phyloP scores from a whole-genome alignment of 176 grass and related monocot species.

The Oryza rufipogon region DNA sequence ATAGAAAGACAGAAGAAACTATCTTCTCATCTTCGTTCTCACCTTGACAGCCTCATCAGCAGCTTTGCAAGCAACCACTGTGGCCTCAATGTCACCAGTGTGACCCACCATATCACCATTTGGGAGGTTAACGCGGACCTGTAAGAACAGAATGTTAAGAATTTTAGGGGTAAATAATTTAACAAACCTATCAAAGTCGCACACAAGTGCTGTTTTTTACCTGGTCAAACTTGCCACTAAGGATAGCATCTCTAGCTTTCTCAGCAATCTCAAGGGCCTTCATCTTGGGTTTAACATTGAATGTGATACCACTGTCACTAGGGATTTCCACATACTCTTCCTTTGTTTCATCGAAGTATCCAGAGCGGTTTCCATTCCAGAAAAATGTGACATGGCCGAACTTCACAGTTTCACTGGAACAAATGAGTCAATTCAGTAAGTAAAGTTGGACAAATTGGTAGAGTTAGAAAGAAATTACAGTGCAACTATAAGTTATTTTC shows the following conservation, averaged over 20 bases:
- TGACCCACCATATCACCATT: slow-evolving; percentile 99
- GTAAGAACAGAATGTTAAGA: slow-evolving; percentile 24
- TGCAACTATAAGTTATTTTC: neutral
- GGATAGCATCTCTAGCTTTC: slow-evolving; percentile 82
- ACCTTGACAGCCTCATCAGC: slow-evolving; percentile 98
- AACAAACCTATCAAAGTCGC: neutral
- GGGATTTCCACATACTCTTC: slow-evolving; percentile 96
- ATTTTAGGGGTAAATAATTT: neutral
- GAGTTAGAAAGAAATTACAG: neutral
- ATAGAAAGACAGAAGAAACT: neutral
- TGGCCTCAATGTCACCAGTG: slow-evolving; percentile 98
- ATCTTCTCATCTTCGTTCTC: neutral
- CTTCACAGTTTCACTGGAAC: slow-evolving; percentile 90
- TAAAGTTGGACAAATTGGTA: neutral
- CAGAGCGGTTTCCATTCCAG: slow-evolving; percentile 99
- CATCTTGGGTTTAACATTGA: slow-evolving; percentile 96
- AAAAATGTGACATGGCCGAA: slow-evolving; percentile 99
- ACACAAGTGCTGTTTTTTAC: slow-evolving; percentile 43
- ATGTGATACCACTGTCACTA: slow-evolving; percentile 95
- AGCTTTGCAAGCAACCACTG: slow-evolving; percentile 90
- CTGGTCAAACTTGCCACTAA: slow-evolving; percentile 95
- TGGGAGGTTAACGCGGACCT: slow-evolving; percentile 95
- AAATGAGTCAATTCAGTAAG: neutral
- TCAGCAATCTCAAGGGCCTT: slow-evolving; percentile 95
- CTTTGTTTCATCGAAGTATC: slow-evolving; percentile 80